A percentile compares a stretch with the other conserved stretches of the same genome.
These are phyloP conservation scores for Populus tomentosa DNA, from an alignment of 441 rosid genomes.

Conservation along the genomic window DNA sequence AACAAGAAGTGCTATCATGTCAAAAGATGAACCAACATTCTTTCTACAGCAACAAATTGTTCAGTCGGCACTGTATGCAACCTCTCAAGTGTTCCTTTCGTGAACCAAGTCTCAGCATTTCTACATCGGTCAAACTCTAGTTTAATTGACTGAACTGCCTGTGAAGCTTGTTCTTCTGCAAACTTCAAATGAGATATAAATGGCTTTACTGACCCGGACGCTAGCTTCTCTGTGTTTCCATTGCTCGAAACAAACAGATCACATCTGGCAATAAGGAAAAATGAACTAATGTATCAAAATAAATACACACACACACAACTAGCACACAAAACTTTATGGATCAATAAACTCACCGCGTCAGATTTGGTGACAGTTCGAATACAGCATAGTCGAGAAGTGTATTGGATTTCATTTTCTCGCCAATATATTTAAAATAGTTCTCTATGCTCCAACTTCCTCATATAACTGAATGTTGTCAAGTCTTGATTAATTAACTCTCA, in stretches of 20 bases:
- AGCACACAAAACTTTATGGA: constrained; percentile 5
- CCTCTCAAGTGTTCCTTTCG: constrained; percentile 98
- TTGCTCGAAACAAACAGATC: constrained; percentile 72
- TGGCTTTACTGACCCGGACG: constrained; percentile 88
- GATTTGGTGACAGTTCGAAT: constrained; percentile 89
- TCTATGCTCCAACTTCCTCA: constrained; percentile 26
- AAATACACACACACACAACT: background rate
- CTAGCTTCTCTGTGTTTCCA: constrained; percentile 80
- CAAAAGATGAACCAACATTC: constrained; percentile 14
- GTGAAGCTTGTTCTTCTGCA: constrained; percentile 76
- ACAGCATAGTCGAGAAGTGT: constrained; percentile 71
- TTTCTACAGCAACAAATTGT: constrained; percentile 5
- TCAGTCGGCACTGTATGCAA: constrained; percentile 23
- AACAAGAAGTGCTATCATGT: constrained; percentile 20
- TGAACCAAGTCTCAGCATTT: constrained; percentile 74
- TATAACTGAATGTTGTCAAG: constrained; percentile 10
- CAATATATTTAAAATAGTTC: constrained; percentile 19
- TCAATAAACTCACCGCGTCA: constrained; percentile 49
- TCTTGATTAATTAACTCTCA: constrained; percentile 8
- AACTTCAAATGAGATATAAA: constrained; percentile 85
- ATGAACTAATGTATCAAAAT: constrained; percentile 6
- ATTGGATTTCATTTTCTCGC: constrained; percentile 61
- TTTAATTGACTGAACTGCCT: constrained; percentile 55
- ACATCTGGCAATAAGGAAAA: constrained; percentile 53
- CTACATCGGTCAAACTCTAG: constrained; percentile 55